Evolutionary conservation across 495 filamentous ascomycete genomes (phyloP).

Genomic region (Aspergillus panamensis): DNA sequence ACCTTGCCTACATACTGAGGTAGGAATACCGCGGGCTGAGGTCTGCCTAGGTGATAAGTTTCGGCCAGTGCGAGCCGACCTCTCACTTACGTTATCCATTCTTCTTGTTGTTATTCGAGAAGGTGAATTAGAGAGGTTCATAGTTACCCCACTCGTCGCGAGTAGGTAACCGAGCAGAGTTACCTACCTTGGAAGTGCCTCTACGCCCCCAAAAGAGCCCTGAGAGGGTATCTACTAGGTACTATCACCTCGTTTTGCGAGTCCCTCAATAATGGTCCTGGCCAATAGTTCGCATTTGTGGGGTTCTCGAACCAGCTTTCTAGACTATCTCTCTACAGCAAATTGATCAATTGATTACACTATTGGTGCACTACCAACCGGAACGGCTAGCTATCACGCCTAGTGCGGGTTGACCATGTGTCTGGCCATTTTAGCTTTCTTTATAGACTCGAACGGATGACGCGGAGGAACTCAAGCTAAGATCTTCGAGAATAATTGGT

Average conservation of each 20-base stretch:
- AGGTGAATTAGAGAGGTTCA: no score
- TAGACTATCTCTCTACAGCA: neutral
- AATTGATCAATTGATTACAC: constrained; percentile 23
- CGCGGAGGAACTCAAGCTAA: neutral
- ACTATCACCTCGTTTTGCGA: neutral
- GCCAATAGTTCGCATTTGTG: constrained; percentile 10
- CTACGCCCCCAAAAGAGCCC: neutral
- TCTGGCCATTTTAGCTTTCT: constrained; percentile 7
- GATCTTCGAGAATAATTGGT: neutral
- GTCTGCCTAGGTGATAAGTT: no score
- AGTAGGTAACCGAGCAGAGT: no score
- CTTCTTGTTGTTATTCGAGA: no score
- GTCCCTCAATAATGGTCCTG: neutral
- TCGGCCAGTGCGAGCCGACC: no score
- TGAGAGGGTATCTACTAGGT: neutral
- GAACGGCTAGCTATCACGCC: constrained; percentile 24
- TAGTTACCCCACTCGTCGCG: no score
- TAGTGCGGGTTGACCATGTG: constrained; percentile 18
- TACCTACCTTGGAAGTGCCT: no score
- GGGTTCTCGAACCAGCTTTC: neutral
- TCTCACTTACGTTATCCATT: no score
- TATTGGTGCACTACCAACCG: constrained; percentile 24
- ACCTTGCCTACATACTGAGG: no score
- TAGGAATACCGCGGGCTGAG: no score
- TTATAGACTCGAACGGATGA: neutral